Evolutionary conservation across 208 protist species (phyloP).

Genomic region (Leishmania braziliensis): DNA sequence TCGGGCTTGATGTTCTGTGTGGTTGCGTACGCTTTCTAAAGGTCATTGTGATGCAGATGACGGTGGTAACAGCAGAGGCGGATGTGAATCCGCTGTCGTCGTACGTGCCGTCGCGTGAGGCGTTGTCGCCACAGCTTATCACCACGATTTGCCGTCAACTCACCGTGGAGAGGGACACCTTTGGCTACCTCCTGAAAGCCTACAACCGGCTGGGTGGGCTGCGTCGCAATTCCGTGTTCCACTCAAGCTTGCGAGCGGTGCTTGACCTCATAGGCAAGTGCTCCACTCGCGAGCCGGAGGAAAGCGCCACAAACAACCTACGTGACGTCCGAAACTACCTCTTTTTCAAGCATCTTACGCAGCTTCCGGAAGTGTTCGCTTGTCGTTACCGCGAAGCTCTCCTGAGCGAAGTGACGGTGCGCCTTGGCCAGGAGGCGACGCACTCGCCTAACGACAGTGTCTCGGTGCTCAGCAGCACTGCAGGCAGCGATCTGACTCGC

Average conservation of each 20-base stretch:
- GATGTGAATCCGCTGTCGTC: constrained; percentile 40
- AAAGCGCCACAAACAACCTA: constrained; percentile 38
- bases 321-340: constrained; percentile 66
- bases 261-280: constrained; percentile 50
- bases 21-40: constrained; percentile 62
- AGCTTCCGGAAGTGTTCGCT: constrained; percentile 47
- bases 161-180: constrained; percentile 66
- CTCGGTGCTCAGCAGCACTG: constrained; percentile 61
- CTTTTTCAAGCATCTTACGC: constrained; percentile 50
- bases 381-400: constrained; percentile 50
- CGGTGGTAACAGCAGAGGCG: constrained; percentile 3
- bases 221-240: constrained; percentile 63
- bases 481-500: constrained; percentile 49
- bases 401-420: constrained; percentile 39
- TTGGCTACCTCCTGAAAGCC: constrained; percentile 53
- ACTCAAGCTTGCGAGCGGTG: constrained; percentile 55
- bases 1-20: constrained; percentile 63
- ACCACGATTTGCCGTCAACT: constrained; percentile 58
- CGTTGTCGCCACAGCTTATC: constrained; percentile 36
- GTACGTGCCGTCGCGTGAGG: constrained; percentile 33
- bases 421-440: constrained; percentile 50
- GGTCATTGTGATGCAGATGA: constrained; percentile 43
- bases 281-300: constrained; percentile 24
- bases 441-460: constrained; percentile 55
- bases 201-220: constrained; percentile 58